A percentile compares a stretch with the other conserved stretches of the same genome.
phyloP scores from a whole-genome alignment of 2,329 filamentous ascomycete genomes.

The Pseudogymnoascus sp. region DNA sequence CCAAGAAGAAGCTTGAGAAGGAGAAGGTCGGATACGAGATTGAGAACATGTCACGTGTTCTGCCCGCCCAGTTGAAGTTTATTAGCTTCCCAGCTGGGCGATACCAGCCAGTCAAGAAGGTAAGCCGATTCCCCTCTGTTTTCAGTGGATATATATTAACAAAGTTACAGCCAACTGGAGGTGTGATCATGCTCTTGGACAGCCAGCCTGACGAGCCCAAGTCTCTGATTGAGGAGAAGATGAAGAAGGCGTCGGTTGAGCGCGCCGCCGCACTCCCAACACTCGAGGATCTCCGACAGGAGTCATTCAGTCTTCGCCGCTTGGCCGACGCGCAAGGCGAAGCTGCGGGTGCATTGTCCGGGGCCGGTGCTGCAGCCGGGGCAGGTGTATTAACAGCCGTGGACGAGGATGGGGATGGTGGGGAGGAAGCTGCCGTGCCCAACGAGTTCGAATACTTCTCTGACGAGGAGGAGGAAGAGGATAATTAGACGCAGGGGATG shows the following conservation, averaged over 20 bases:
- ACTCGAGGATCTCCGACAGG: slow-evolving; percentile 23
- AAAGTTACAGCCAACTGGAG: slow-evolving; percentile 67
- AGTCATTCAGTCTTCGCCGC: slow-evolving; percentile 32
- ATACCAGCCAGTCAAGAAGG: slow-evolving; percentile 90
- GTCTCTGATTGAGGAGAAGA: slow-evolving; percentile 78
- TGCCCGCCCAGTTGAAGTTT: slow-evolving; percentile 89
- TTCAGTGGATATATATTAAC: slow-evolving; percentile 32
- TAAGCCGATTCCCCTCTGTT: slow-evolving; percentile 33
- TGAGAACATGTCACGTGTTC: slow-evolving; percentile 92
- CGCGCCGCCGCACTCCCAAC: slow-evolving; percentile 41
- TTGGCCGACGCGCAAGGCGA: slow-evolving; percentile 28
- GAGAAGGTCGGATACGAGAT: slow-evolving; percentile 87
- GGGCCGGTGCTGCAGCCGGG: slow-evolving; percentile 55
- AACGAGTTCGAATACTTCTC: slow-evolving; percentile 72
- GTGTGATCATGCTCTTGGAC: slow-evolving; percentile 84
- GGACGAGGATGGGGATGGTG: slow-evolving; percentile 72
- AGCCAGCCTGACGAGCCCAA: slow-evolving; percentile 71
- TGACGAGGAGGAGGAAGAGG: slow-evolving; percentile 25
- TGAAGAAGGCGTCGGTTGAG: slow-evolving; percentile 67
- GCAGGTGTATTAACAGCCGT: slow-evolving; percentile 77
- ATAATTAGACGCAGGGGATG: slow-evolving; percentile 4
- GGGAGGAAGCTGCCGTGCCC: slow-evolving; percentile 62
- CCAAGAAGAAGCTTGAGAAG: slow-evolving; percentile 87
- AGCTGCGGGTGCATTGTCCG: slow-evolving; percentile 19
- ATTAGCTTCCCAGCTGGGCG: slow-evolving; percentile 85